Evolutionary conservation across 2,329 filamentous ascomycete genomes (phyloP).

Genomic region (Verticillium tricorpus): DNA sequence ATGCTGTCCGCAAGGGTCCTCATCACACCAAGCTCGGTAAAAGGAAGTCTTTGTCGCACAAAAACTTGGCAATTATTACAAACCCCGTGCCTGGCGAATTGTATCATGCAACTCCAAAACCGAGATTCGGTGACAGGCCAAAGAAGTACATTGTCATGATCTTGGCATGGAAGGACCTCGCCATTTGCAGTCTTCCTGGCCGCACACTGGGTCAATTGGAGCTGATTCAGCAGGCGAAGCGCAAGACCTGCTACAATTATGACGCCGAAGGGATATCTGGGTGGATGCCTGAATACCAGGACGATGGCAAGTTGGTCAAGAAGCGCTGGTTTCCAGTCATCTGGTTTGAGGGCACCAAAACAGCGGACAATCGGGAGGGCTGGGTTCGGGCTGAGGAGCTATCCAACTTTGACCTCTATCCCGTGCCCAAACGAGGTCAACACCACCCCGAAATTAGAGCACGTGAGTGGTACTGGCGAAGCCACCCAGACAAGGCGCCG

Average conservation of each 20-base stretch:
- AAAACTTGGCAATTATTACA: conserved; percentile 4
- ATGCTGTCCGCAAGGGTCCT: neutral
- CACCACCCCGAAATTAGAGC: neutral
- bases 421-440: neutral
- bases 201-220: neutral
- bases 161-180: conserved; percentile 12
- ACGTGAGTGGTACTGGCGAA: neutral
- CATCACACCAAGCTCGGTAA: neutral
- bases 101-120: conserved; percentile 6
- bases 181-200: conserved; percentile 6
- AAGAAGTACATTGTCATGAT: conserved; percentile 13
- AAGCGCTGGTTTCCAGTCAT: conserved; percentile 12
- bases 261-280: conserved; percentile 10
- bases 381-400: conserved; percentile 1
- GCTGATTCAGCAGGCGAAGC: neutral
- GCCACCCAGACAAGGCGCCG: neutral
- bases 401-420: neutral
- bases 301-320: conserved; percentile 8
- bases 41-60: neutral
- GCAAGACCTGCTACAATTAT: conserved; percentile 10
- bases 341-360: conserved; percentile 15
- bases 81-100: conserved; percentile 11
- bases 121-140: neutral
- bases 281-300: conserved; percentile 12
- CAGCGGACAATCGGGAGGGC: neutral